Evolutionary conservation across 2,329 filamentous ascomycete genomes (phyloP).

Genomic region (Sclerotinia glacialis): DNA sequence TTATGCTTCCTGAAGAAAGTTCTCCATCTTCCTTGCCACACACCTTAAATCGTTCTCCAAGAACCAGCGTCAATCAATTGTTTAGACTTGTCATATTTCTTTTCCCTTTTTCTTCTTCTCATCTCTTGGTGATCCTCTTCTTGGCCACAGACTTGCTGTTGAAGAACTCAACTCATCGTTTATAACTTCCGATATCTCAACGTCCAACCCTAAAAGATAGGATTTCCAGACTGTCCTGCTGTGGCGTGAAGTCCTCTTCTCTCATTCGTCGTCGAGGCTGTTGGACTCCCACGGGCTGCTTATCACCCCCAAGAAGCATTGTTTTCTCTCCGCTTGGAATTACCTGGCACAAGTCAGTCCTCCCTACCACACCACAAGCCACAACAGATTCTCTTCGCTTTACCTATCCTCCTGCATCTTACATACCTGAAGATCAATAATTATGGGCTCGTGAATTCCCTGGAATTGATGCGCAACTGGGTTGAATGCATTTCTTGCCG

Average conservation of each 20-base stretch:
- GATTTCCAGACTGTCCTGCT: slow-evolving; percentile 26
- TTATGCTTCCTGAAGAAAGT: slow-evolving; percentile 30
- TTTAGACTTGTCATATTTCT: background rate
- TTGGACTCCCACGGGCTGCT: slow-evolving; percentile 34
- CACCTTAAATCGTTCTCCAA: slow-evolving; percentile 22
- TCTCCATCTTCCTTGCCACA: slow-evolving; percentile 27
- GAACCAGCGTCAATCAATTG: slow-evolving; percentile 7
- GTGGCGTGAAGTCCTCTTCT: slow-evolving; percentile 33
- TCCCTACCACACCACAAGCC: slow-evolving; percentile 33
- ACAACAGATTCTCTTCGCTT: slow-evolving; percentile 33
- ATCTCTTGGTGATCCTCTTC: background rate
- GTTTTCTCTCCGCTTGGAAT: slow-evolving; percentile 34
- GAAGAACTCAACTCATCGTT: slow-evolving; percentile 20
- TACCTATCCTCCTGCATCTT: slow-evolving; percentile 26
- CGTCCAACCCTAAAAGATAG: slow-evolving; percentile 25
- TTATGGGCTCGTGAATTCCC: slow-evolving; percentile 27
- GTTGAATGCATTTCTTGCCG: slow-evolving; percentile 17
- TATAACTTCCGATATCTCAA: slow-evolving; percentile 22
- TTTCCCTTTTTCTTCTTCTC: slow-evolving; percentile 10
- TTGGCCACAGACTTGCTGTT: slow-evolving; percentile 20
- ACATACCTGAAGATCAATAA: slow-evolving; percentile 31
- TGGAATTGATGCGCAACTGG: slow-evolving; percentile 24
- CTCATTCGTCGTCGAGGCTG: slow-evolving; percentile 33
- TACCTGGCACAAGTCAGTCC: slow-evolving; percentile 29
- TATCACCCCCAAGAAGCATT: slow-evolving; percentile 29